Base-by-base conservation (phyloP, 345 rosid species). In the Xanthoceras sorbifolium region DNA sequence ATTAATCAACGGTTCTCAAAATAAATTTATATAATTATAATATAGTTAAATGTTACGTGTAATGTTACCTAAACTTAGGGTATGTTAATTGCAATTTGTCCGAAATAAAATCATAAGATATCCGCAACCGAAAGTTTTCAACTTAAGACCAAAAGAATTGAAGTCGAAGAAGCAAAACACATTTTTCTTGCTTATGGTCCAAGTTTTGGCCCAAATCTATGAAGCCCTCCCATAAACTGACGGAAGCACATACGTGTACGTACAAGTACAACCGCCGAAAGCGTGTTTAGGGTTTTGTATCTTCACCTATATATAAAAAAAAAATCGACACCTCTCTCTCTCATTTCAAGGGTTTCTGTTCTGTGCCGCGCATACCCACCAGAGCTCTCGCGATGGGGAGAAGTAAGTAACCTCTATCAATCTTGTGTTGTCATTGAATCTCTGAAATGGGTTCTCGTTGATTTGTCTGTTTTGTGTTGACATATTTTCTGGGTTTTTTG, bases 341-440 rank as follows among this genome's bases (percentile, higher is more conserved):
- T 18, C 29, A 26, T 42, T 40, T 25, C 17, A 15, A 20, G 66
- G 74, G 31, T 59, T 72, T 60, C 50, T 15, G 75, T 7, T 22
- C 7, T 31, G 8, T 73, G 76, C 68, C 40, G 68, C 28, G 23
- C 17, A 31, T 29, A 20, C 28, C 6, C 20, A 69, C 9, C 17
- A 9, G 26, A 31, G n/a, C 63, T 2, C 6, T 28, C 28, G 68
- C 29, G 26, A 73, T 73, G 76, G 76, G 76, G 25, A 73, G 76
- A 42, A 73, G 76, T 73, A 61, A 61, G 76, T 28, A 8, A 28
- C 23, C 68, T 5, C 28, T 1, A 9, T n/a, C 14, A 23, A 9
- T 23, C 29, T 31, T 4, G 9, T 17, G 6, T 26, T 38, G 12
- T n/a, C 25, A 6, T 32, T 38, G 22, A 15, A 28, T 6, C n/a